Evolutionary conservation across 495 filamentous ascomycete genomes (phyloP), one percentile per base, ranked within the genome.

Genomic region (Thermochaetoides thermophila): DNA sequence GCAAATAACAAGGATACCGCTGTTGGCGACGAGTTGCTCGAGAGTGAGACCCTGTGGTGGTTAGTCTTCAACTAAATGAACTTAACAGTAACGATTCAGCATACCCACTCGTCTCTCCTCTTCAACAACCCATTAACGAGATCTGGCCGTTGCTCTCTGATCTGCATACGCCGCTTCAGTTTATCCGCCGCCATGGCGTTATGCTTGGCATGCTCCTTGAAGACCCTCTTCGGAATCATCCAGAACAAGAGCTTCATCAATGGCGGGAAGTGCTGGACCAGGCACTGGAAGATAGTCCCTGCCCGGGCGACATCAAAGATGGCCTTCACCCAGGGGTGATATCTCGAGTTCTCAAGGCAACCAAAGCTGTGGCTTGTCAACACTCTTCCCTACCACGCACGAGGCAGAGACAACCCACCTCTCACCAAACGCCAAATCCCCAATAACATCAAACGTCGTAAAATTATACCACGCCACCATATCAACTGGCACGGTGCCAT

Each of bases 401-500:
- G 14, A 8, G 11, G 21, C 11, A 0, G 20, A 20, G 17, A 12
- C 3, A 15, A 34, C 39, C 13, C 21, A 48, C 34, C 51, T 40
- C 38, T 76, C 61, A 1, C 68, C 71, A 53, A 76, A 75, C 10
- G 62, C 61, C 19, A 78, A 50, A 40, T 76, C 69, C 2, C 71
- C 71, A 40, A 73, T 70, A 14, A 75, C 52, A 43, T 76, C 74
- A 41, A 77, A 77, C 11, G 70, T 73, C 1, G 62, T 65, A 40
- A 49, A 76, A 31, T 71, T 74, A 32, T 64, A 69, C 73, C 71
- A 75, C 22, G 61, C 48, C 3, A 46, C 46, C 24, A 77, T 46
- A 29, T 69, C 55, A 1, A 73, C 45, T 4, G 45, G 14, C 15
- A 32, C 35, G 4, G 42, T 37, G 2, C 53, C 55, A n/a, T 16